phyloP scores from a whole-genome alignment of 2,329 filamentous ascomycete genomes.

The Aspergillus japonicus region DNA sequence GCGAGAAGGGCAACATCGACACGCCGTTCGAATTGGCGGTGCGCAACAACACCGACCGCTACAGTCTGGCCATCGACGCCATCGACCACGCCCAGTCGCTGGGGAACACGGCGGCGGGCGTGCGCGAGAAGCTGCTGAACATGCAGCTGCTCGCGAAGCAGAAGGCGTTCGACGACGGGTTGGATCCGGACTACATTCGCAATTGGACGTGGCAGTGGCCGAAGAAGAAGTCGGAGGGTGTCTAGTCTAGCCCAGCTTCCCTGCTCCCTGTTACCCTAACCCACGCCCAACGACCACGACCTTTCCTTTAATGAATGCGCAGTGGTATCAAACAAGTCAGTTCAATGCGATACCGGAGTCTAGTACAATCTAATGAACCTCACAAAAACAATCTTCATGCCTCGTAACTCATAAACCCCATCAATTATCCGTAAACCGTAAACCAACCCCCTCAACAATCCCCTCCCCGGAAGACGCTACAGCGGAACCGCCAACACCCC shows the following conservation, averaged over 20 bases:
- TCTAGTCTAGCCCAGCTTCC: background rate
- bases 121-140: constrained; percentile 64
- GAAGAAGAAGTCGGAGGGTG: constrained; percentile 6
- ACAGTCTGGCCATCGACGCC: constrained; percentile 72
- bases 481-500: background rate
- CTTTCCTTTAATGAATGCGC: too few species aligned
- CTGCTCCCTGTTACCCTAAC: too few species aligned
- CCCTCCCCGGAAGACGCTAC: background rate
- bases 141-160: constrained; percentile 63
- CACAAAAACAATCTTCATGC: too few species aligned
- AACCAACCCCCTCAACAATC: too few species aligned
- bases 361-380: too few species aligned
- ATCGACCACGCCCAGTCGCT: constrained; percentile 66
- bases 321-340: too few species aligned
- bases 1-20: constrained; percentile 81
- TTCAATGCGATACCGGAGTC: too few species aligned
- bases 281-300: too few species aligned
- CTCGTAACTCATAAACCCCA: too few species aligned
- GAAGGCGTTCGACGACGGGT: constrained; percentile 66
- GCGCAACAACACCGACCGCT: constrained; percentile 73
- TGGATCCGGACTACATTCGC: constrained; percentile 66
- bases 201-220: constrained; percentile 64
- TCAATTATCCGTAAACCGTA: too few species aligned
- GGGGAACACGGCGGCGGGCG: constrained; percentile 61
- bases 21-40: constrained; percentile 77